phyloP scores from a whole-genome alignment of 2,329 filamentous ascomycete species.

The Aspergillus persii region DNA sequence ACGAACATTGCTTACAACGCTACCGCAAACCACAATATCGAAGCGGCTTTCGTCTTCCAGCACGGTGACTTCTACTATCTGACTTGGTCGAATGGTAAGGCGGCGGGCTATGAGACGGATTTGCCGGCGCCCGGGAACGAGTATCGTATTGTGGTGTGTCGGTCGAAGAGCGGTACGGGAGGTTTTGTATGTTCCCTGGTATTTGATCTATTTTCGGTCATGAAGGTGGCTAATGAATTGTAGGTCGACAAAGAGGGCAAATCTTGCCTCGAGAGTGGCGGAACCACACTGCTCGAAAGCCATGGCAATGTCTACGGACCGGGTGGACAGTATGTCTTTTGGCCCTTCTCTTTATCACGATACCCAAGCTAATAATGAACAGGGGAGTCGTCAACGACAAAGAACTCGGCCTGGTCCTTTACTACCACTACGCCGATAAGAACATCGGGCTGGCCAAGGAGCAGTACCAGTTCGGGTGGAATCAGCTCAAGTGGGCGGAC shows the following conservation, averaged over 20 bases:
- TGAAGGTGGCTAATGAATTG: neutral
- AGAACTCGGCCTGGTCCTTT: conserved; percentile 54
- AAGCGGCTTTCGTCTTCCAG: conserved; percentile 58
- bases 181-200: conserved; percentile 46
- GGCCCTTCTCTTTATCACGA: too few relatives aligned
- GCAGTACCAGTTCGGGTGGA: conserved; percentile 50
- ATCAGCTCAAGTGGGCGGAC: conserved; percentile 41
- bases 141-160: conserved; percentile 65
- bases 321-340: conserved; percentile 55
- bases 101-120: conserved; percentile 55
- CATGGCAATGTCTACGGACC: conserved; percentile 64
- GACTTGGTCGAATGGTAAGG: conserved; percentile 60
- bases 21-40: conserved; percentile 53
- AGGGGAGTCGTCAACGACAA: conserved; percentile 34
- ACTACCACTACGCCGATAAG: conserved; percentile 62
- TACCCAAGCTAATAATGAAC: neutral
- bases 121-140: conserved; percentile 57
- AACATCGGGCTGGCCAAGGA: conserved; percentile 49
- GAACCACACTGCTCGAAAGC: conserved; percentile 59
- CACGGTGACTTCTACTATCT: conserved; percentile 61
- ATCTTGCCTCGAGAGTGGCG: conserved; percentile 56
- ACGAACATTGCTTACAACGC: conserved; percentile 56
- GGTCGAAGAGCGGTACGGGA: conserved; percentile 52
- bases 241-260: conserved; percentile 53
- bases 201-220: neutral